Evolutionary conservation across 2,329 filamentous ascomycete genomes (phyloP).

Genomic region (Leptographium radiaticola): DNA sequence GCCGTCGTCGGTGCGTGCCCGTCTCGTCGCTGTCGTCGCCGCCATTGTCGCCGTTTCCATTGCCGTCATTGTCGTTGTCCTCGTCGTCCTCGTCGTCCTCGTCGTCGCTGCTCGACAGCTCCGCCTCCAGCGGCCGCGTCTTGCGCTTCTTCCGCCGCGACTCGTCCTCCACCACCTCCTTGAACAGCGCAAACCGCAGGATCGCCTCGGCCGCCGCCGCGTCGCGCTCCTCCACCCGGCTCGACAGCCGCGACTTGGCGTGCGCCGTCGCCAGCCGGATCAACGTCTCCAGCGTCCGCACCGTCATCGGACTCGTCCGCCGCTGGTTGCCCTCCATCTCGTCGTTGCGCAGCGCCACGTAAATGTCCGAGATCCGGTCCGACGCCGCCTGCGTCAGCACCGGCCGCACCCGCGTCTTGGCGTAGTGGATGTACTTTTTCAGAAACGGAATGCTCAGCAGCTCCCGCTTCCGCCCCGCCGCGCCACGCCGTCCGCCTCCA

Average conservation of each 20-base stretch:
- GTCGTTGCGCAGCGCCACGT: constrained; percentile 87
- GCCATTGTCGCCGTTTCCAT: constrained; percentile 22
- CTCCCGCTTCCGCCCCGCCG: constrained; percentile 52
- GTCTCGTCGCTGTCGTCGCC: constrained; percentile 49
- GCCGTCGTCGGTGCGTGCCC: constrained; percentile 23
- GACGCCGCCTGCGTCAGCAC: constrained; percentile 82
- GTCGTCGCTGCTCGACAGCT: constrained; percentile 44
- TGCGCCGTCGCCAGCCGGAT: constrained; percentile 95
- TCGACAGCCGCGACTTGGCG: constrained; percentile 81
- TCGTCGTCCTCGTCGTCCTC: constrained; percentile 40
- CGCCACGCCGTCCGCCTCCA: constrained; percentile 60
- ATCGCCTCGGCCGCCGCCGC: constrained; percentile 80
- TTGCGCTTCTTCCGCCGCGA: constrained; percentile 75
- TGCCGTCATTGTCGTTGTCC: constrained; percentile 8
- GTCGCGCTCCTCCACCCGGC: constrained; percentile 78
- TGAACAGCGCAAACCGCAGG: constrained; percentile 89
- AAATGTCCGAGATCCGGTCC: constrained; percentile 81
- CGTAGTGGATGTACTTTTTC: constrained; percentile 99
- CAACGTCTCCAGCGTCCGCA: constrained; percentile 93
- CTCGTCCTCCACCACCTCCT: constrained; percentile 73
- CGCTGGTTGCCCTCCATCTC: constrained; percentile 91
- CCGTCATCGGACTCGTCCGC: constrained; percentile 87
- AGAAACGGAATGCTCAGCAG: constrained; percentile 94
- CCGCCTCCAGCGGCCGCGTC: constrained; percentile 39
- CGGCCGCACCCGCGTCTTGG: constrained; percentile 83